A percentile compares a stretch with the other conserved stretches of the same genome.
phyloP scores from a whole-genome alignment of 2,329 filamentous ascomycete genomes.

The Diplocarpon rosae region DNA sequence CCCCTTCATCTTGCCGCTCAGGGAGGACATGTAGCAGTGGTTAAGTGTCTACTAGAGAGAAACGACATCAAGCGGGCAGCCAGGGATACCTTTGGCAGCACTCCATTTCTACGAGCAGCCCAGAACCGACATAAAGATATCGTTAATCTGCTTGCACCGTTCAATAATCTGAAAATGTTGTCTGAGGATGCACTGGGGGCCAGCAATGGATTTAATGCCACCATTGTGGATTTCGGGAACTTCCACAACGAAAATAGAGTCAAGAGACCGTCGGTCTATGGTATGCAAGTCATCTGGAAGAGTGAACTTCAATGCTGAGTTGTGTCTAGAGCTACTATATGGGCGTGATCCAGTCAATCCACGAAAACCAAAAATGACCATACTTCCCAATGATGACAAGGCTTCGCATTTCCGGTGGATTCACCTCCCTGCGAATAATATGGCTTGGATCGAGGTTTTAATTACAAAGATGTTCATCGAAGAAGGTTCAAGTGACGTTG shows the following conservation, averaged over 20 bases:
- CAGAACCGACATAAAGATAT: slow-evolving; percentile 20
- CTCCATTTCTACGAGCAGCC: slow-evolving; percentile 19
- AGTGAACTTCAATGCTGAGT: not conserved
- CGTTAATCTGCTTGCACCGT: slow-evolving; percentile 18
- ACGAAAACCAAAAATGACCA: slow-evolving; percentile 16
- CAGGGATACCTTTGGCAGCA: slow-evolving; percentile 20
- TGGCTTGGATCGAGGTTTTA: slow-evolving; percentile 22
- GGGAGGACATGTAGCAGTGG: slow-evolving; percentile 16
- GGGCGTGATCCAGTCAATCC: slow-evolving; percentile 16
- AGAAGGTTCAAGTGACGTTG: slow-evolving; percentile 19
- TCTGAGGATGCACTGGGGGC: slow-evolving; percentile 22
- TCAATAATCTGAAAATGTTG: slow-evolving; percentile 14
- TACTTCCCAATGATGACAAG: slow-evolving; percentile 15
- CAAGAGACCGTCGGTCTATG: slow-evolving; percentile 13
- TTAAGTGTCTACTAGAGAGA: slow-evolving; percentile 13
- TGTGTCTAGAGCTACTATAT: slow-evolving; percentile 16
- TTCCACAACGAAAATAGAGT: slow-evolving; percentile 19
- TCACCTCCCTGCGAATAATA: slow-evolving; percentile 23
- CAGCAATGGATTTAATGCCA: slow-evolving; percentile 21
- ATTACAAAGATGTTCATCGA: slow-evolving; percentile 22
- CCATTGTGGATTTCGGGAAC: slow-evolving; percentile 20
- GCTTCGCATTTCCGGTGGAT: slow-evolving; percentile 21
- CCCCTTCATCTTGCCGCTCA: slow-evolving; percentile 20
- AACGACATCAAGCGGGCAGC: slow-evolving; percentile 15
- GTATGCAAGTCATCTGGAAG: not conserved